Evolutionary conservation across 441 rosid species (phyloP).

Genomic region (Hura crepitans): DNA sequence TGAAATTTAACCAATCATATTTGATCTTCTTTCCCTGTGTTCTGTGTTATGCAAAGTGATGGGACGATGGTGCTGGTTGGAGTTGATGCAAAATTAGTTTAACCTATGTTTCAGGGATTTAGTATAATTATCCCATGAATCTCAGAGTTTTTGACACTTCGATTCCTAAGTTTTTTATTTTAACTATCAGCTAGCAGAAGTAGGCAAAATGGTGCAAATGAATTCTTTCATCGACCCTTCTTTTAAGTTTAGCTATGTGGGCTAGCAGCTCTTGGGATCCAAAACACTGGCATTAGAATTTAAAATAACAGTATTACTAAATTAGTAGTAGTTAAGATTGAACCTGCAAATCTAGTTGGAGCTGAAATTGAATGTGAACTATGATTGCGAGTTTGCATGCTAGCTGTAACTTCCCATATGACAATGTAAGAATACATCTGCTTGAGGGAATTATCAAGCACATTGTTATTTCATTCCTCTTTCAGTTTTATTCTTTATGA

Average conservation of each 20-base stretch:
- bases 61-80: constrained; percentile 1
- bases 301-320: too few species aligned
- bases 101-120: background rate
- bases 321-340: too few species aligned
- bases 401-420: too few species aligned
- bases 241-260: background rate
- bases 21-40: background rate
- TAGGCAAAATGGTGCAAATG: background rate
- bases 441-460: too few species aligned
- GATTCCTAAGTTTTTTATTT: background rate
- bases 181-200: background rate
- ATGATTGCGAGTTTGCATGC: background rate
- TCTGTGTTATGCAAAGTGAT: background rate
- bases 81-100: background rate
- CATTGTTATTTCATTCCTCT: too few species aligned
- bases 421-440: too few species aligned
- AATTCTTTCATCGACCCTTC: background rate
- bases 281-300: too few species aligned
- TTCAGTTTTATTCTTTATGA: too few species aligned
- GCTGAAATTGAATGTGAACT: constrained; percentile 11
- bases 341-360: too few species aligned
- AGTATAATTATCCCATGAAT: background rate
- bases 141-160: background rate
- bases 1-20: constrained; percentile 17
- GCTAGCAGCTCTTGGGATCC: background rate